Base-by-base conservation (phyloP, 129 eudicot genomes). In the Apium graveolens region DNA sequence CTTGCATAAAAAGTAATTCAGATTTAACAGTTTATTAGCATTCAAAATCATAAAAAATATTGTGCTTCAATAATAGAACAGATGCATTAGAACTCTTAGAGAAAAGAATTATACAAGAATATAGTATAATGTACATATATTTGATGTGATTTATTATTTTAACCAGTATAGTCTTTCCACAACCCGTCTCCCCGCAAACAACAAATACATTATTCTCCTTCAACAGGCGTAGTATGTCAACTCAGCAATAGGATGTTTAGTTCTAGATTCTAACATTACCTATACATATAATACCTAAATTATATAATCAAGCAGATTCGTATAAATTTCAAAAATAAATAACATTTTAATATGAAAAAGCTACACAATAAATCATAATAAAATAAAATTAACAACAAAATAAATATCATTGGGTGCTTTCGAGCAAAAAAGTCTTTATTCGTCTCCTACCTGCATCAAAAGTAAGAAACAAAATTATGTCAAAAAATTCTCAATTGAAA, bases 141-240 rank as follows among this genome's bases (percentile, higher is more conserved):
- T 41, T 20, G 57, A 16, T 63, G 20, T 24, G 51, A 79, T 81
- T 1, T 53, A 26, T 76, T 62, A 55, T 70, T 42, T 83, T 29
- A 39, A 95, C 98, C 98, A 91, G 98, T 63, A 97, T 95, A 55
- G 98, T 95, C 91, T 95, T 95, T 49, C 98, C 98, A 77, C 93
- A 70, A 95, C n/a, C n/a, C n/a, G n/a, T n/a, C n/a, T n/a, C n/a
- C n/a, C n/a, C n/a, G n/a, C n/a, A n/a, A n/a, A n/a, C 86, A 73
- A 95, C 98, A 82, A 95, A 85, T 62, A 90, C 97, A 80, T 95
- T 84, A 27, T 88, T 90, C 82, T 91, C 89, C 84, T 86, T 90
- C 77, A 95, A 83, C 78, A 87, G 84, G 53, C 62, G 81, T 57
- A 95, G 78, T 55, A 95, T 91, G 46, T 91, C 83, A 85, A 79